Conservation (phyloP, 1,284 basidiomycete species). For the Ceratobasidium sp. region DNA sequence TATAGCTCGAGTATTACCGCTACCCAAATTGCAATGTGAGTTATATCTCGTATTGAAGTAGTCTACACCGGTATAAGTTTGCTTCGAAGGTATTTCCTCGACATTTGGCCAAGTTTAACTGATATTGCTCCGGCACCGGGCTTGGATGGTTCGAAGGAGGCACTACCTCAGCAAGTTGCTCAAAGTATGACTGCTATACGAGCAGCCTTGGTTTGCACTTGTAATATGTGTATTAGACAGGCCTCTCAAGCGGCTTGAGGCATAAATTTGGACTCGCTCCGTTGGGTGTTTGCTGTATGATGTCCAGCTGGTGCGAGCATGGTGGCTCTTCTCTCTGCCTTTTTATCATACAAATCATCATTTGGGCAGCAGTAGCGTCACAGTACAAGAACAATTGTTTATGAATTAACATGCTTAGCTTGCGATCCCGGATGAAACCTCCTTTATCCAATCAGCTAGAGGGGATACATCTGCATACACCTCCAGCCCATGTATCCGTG, state of each 20-base stretch:
- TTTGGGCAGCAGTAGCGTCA: no score
- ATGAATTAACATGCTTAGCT: neutral
- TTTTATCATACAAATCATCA: no score
- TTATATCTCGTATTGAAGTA: neutral
- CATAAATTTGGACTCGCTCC: neutral
- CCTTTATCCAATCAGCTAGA: neutral
- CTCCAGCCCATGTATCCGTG: constrained; percentile 16
- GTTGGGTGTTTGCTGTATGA: neutral
- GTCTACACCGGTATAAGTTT: neutral
- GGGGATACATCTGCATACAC: neutral
- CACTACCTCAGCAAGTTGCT: neutral
- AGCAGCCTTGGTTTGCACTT: neutral
- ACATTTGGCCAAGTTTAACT: neutral
- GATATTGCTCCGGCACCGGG: neutral
- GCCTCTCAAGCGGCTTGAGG: neutral
- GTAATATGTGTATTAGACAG: neutral
- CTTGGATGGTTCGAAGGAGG: neutral
- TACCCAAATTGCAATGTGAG: neutral
- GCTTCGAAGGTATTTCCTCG: neutral
- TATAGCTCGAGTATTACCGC: neutral
- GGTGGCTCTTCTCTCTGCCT: no score
- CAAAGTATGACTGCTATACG: neutral
- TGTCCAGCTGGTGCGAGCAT: no score
- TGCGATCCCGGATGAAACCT: neutral
- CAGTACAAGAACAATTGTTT: neutral